Base-by-base conservation (phyloP, 768 basidiomycete genomes). In the Termitomyces sp. region DNA sequence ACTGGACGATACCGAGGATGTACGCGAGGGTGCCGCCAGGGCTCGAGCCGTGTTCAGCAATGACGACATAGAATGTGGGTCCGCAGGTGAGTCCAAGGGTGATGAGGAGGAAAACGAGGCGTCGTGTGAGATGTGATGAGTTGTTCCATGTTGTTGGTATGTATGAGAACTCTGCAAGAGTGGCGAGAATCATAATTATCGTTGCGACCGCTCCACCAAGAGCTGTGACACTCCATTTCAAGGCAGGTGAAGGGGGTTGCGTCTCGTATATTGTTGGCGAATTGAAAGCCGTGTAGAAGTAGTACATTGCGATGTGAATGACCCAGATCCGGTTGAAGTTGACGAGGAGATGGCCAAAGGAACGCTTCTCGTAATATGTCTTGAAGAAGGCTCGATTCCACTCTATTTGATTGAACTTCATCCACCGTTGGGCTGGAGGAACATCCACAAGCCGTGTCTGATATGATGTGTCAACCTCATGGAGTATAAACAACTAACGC, bases 271-370 rank as follows among this genome's bases (percentile, higher is more conserved):
- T 77, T 33, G 81, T 84, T 1, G 93, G 92, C 15, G 94, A 89
- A 72, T 98, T 98, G 77, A 81, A 97, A 36, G 96, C 79, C 18
- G 95, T 98, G 76, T 97, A 98, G 74, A 87, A 98, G 83, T 89
- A 98, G 78, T 88, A 98, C 67, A 98, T 72, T 31, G 95, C 84
- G 55, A 99, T 77, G 73, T 98, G 97, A 59, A 96, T 89, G 70
- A 98, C 94, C 95, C 97, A 99, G 63, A 99, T 92, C 44, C 96
- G 91, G 76, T 98, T 98, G 78, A 99, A 99, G 79, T 99, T 98
- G 81, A 99, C 95, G 55, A 98, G 82, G 1, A 98, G 80, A 70
- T 99, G 97, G 38, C 94, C 90, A 70, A 96, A 93, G 0, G 95
- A 95, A 29, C 97, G 93, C 66, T 94, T 94, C 71, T 99, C 97